Conservation (phyloP, 495 filamentous ascomycete genomes). For the Penicillium dipodomyicola region DNA sequence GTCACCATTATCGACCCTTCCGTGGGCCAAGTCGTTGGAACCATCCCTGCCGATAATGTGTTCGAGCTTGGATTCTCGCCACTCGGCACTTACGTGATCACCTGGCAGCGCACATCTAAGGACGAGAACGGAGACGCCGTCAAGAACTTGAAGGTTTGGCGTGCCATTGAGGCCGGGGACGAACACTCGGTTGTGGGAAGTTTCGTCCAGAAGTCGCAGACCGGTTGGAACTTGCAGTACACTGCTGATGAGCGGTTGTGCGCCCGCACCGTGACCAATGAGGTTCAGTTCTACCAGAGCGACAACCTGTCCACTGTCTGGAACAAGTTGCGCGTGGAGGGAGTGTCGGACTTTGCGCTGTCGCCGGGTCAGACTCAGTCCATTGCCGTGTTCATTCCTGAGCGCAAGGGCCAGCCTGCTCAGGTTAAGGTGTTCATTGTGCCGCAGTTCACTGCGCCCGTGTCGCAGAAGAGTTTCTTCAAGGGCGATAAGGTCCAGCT, state of each 20-base stretch:
- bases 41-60: conserved; percentile 73
- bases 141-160: conserved; percentile 98
- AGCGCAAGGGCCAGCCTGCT: conserved; percentile 93
- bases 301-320: conserved; percentile 79
- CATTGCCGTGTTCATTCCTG: conserved; percentile 89
- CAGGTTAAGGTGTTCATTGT: conserved; percentile 92
- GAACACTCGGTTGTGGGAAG: conserved; percentile 74
- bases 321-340: conserved; percentile 93
- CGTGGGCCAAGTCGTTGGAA: conserved; percentile 71
- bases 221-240: conserved; percentile 97
- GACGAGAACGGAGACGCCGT: conserved; percentile 87
- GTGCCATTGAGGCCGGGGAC: conserved; percentile 56
- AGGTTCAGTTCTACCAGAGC: conserved; percentile 95
- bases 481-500: conserved; percentile 98
- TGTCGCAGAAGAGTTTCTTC: conserved; percentile 98
- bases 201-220: conserved; percentile 93
- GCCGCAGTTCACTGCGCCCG: conserved; percentile 71
- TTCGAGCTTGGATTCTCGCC: conserved; percentile 95
- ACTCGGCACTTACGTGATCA: conserved; percentile 86
- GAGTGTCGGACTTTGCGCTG: conserved; percentile 84
- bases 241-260: conserved; percentile 89
- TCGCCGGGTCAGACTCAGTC: conserved; percentile 85
- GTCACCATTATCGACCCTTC: conserved; percentile 83
- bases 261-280: conserved; percentile 90
- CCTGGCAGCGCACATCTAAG: conserved; percentile 91